Base-by-base conservation (phyloP, 352 stramenopile genomes). In the Phytopythium montanum region DNA sequence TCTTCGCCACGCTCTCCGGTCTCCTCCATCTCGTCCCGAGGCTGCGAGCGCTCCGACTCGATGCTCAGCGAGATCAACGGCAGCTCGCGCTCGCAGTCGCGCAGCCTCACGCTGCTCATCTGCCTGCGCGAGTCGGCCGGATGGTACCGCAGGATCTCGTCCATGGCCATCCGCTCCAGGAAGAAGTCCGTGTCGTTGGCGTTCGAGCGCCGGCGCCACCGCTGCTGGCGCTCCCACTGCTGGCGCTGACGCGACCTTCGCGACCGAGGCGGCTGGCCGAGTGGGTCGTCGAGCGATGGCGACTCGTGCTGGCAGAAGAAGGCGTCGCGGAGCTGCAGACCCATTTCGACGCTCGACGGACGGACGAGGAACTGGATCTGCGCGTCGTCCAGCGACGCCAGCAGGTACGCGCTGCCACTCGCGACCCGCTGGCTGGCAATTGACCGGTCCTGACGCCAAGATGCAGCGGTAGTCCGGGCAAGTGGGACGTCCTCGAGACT, bases 101-200 rank as follows among this genome's bases (percentile, higher is more conserved):
- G 76, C n/a, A 94, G 69, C 14, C 73, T 68, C 13, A 93, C 79
- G 53, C 79, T 85, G 34, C 73, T 93, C 76, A 95, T 94, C 61
- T 92, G 74, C 16, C 82, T 66, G 19, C 66, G 70, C 19, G 82
- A 73, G 25, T 72, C 81, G 28, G 65, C 59, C 8, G 78, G 79
- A 56, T 92, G 82, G 41, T 89, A 83, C 52, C 69, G 68, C 23
- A 94, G 39, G 18, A 92, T 73, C 46, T 92, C 82, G 13, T 78
- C 66, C 55, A 91, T 85, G n/a, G 74, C 70, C 84, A 92, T 92
- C 29, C 81, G 80, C 33, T 92, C 64, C n/a, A 89, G 69, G 29
- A 91, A 79, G 58, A 80, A 89, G 33, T 80, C 74, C 16, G 64
- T 73, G 21, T 46, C 65, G 0, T 64, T 74, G 25, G 56, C 51